Conservation (phyloP, 2,329 filamentous ascomycete species). For the Madurella mycetomatis region DNA sequence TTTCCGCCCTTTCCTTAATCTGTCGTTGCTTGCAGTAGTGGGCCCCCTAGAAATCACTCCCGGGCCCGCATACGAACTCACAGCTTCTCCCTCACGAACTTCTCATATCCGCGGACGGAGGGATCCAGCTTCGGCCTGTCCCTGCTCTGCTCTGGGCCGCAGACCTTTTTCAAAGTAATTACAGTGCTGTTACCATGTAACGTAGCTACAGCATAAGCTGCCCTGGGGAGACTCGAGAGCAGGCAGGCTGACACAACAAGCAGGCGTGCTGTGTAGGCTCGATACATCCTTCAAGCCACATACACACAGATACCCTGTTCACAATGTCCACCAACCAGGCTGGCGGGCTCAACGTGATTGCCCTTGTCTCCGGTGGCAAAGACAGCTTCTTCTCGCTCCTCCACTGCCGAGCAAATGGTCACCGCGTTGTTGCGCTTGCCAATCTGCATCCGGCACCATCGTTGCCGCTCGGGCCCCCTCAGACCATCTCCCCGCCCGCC, state of each 20-base stretch:
- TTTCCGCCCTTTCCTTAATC: neutral
- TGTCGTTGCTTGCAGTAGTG: neutral
- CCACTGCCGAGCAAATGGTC: conserved; percentile 82
- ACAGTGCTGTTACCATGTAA: too few species aligned
- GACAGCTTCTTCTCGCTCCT: conserved; percentile 92
- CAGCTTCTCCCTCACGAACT: neutral
- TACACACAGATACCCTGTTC: neutral
- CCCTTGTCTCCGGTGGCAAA: conserved; percentile 91
- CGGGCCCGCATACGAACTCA: neutral
- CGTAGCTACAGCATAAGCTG: too few species aligned
- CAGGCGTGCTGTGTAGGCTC: too few species aligned
- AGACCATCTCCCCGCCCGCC: conserved; percentile 5
- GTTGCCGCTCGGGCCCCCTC: neutral
- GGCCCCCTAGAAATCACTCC: neutral
- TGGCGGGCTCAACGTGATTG: conserved; percentile 69
- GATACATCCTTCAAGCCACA: too few species aligned
- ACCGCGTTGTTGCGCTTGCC: conserved; percentile 79
- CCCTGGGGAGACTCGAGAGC: too few species aligned
- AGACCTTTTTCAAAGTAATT: too few species aligned
- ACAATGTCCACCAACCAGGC: conserved; percentile 15
- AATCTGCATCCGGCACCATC: conserved; percentile 69
- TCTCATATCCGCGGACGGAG: conserved; percentile 11
- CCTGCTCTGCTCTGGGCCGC: neutral
- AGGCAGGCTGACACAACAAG: too few species aligned
- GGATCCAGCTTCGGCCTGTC: conserved; percentile 2